A percentile compares a stretch with the other conserved stretches of the same genome.
These are phyloP conservation scores for Aspergillus heteromorphus DNA, from an alignment of 495 filamentous ascomycete species.

Conservation along the genomic window DNA sequence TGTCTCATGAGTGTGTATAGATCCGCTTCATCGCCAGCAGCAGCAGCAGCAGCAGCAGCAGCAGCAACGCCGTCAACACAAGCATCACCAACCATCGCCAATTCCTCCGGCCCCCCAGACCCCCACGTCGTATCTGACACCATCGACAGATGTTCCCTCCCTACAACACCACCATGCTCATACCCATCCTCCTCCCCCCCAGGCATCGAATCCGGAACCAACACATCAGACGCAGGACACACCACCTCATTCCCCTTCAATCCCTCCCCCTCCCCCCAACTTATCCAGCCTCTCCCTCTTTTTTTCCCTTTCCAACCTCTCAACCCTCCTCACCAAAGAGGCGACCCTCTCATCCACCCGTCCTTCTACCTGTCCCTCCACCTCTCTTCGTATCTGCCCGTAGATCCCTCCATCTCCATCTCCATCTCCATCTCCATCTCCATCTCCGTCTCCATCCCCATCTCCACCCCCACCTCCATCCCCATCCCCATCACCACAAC, in stretches of 20 bases:
- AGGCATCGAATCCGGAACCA: constrained; percentile 9
- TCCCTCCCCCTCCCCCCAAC: no score
- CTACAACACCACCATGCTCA: not conserved
- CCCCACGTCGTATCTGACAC: constrained; percentile 5
- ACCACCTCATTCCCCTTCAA: no score
- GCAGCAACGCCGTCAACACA: not conserved
- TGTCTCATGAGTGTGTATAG: constrained; percentile 1
- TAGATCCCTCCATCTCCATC: not conserved
- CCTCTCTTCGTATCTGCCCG: not conserved
- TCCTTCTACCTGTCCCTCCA: not conserved
- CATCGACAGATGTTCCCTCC: not conserved
- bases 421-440: not conserved
- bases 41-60: not conserved
- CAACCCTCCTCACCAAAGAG: not conserved
- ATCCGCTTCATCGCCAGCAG: not conserved
- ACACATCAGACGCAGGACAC: not conserved
- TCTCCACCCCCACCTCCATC: not conserved
- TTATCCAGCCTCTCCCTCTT: no score
- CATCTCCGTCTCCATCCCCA: not conserved
- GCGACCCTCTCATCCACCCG: not conserved
- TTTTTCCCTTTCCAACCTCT: no score
- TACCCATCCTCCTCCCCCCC: not conserved
- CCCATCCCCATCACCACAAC: not conserved
- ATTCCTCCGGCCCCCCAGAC: not conserved
- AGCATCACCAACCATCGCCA: not conserved